Evolutionary conservation across 2,329 filamentous ascomycete species (phyloP), one percentile per base, ranked within the genome.

Genomic region (Plenodomus tracheiphilus): DNA sequence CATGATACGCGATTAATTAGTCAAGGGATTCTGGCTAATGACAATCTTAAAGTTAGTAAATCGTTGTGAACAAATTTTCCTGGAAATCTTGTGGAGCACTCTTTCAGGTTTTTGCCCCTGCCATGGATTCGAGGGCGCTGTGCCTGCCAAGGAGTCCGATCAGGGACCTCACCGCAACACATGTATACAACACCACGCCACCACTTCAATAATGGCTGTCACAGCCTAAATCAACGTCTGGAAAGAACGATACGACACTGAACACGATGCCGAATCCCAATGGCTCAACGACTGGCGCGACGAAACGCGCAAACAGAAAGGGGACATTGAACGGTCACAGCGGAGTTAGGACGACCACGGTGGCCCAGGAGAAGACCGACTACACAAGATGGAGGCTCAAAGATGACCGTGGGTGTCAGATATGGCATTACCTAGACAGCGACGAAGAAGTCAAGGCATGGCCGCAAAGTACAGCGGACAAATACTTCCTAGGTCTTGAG

Each of bases 401-500:
- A 53, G 87, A 95, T 65, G 89, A 96, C 51, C 81, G 84, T 43
- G 93, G 94, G 41, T 82, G 89, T 46, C 91, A 97, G 64, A 96
- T 90, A 42, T 99, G 94, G 94, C 89, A 94, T 65, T 99, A 97
- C 68, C 77, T 99, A 2, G 75, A 82, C 54, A 83, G 84, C 9
- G 87, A 94, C 45, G 80, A 89, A 50, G 85, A 89, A 46, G 74
- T 80, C 7, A 78, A 88, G 61, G 76, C 83, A 48, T 97, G 93
- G 92, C 91, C 93, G 4, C 92, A 97, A 74, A 88, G 84, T 19
- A 80, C 79, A 47, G 90, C 91, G n/a, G 95, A 99, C 69, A 96
- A 91, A 72, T 96, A 91, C 71, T 89, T 86, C 65, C 71, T 99
- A 16, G 90, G 90, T 16, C 74, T 97, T 39, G 85, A 90, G 46